A percentile compares a stretch with the other conserved stretches of the same genome.
These are phyloP conservation scores for Cryptococcus deneoformans DNA, from an alignment of 1,284 basidiomycete species.

Conservation along the genomic window DNA sequence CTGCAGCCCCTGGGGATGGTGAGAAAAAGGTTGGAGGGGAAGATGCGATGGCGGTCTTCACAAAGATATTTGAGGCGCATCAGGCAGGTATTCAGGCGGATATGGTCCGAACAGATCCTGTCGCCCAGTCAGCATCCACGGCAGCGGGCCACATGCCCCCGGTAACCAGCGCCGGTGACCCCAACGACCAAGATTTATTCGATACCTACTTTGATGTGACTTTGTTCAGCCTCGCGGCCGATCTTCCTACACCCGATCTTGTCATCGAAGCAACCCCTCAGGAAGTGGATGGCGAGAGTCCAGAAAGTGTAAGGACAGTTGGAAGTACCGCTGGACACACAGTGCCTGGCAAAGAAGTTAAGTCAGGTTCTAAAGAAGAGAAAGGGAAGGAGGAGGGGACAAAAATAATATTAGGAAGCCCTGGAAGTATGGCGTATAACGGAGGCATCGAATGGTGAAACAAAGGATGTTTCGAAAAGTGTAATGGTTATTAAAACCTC, in stretches of 20 bases:
- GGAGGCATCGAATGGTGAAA: constrained; percentile 17
- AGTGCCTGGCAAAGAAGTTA: neutral
- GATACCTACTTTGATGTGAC: constrained; percentile 26
- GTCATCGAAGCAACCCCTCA: constrained; percentile 3
- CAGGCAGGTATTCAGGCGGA: constrained; percentile 2
- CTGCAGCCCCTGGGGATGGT: neutral
- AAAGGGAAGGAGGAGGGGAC: neutral
- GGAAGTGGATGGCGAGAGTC: constrained; percentile 9
- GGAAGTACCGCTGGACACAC: neutral
- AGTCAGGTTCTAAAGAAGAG: neutral
- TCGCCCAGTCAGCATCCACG: neutral
- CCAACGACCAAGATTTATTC: constrained; percentile 23
- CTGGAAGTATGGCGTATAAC: constrained; percentile 18
- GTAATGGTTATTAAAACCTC: no score
- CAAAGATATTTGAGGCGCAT: constrained; percentile 14
- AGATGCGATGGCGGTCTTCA: constrained; percentile 8
- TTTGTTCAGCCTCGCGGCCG: constrained; percentile 12
- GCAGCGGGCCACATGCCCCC: neutral
- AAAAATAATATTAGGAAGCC: constrained; percentile 10
- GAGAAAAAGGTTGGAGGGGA: neutral
- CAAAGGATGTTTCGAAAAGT: no score
- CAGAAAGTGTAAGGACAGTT: constrained; percentile 29
- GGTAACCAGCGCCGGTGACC: neutral
- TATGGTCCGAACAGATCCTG: neutral
- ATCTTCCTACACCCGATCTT: constrained; percentile 29